Conservation (phyloP, 805 yeast genomes). For the Starmerella bombicola region DNA sequence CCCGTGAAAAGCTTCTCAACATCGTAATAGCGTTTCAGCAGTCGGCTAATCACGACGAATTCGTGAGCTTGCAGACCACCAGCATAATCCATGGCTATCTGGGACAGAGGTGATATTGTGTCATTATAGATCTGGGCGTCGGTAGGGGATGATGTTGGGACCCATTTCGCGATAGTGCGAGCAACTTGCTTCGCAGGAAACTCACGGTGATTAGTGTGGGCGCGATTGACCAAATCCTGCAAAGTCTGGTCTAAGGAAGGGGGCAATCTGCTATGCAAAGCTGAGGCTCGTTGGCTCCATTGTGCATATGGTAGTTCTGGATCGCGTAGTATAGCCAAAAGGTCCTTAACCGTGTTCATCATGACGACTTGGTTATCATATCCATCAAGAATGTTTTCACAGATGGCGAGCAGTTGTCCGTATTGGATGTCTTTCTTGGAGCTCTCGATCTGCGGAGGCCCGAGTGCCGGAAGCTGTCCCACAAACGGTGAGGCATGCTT, state of each 20-base stretch:
- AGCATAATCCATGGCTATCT: conserved; percentile 55
- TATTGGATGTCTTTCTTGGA: conserved; percentile 71
- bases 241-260: conserved; percentile 58
- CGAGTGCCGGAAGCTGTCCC: conserved; percentile 82
- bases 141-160: conserved; percentile 37
- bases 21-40: conserved; percentile 59
- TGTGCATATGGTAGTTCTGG: conserved; percentile 83
- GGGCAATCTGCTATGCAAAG: conserved; percentile 85
- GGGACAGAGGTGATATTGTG: conserved; percentile 60
- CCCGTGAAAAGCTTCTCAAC: conserved; percentile 57
- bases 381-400: conserved; percentile 74
- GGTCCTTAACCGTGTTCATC: conserved; percentile 64
- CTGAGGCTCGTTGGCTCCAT: conserved; percentile 77
- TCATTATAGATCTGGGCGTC: conserved; percentile 37
- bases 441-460: conserved; percentile 73
- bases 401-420: conserved; percentile 42
- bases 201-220: conserved; percentile 53
- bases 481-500: conserved; percentile 93
- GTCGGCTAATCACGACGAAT: conserved; percentile 53
- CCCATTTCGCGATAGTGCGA: conserved; percentile 57
- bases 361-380: conserved; percentile 91
- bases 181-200: conserved; percentile 86
- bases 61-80: conserved; percentile 79
- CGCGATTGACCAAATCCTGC: conserved; percentile 52
- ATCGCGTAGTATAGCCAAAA: conserved; percentile 62